Percentiles rank a stretch among this genome's conserved stretches.
phyloP scores from a whole-genome alignment of 1,284 basidiomycete species.

The Lentinula novae-zelandiae region DNA sequence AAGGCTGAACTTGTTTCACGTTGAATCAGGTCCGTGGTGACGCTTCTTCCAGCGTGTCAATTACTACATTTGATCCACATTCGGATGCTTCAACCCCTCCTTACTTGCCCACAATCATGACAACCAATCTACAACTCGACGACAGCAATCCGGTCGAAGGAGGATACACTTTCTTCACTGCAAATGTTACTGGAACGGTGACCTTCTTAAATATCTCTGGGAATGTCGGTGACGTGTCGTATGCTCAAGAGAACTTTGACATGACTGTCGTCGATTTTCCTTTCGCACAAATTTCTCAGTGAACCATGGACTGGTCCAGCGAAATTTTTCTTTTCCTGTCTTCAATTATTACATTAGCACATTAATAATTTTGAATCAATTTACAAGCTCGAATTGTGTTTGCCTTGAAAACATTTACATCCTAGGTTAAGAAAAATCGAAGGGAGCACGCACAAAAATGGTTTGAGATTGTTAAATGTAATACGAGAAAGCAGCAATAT shows the following conservation, averaged over 20 bases:
- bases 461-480: no score
- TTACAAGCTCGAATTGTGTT: no score
- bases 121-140: background rate
- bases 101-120: background rate
- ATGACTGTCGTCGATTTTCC: background rate
- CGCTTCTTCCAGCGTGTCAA: background rate
- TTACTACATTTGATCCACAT: constrained; percentile 1
- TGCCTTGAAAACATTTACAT: no score
- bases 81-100: background rate
- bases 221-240: background rate
- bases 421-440: no score
- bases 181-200: background rate
- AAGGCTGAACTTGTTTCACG: background rate
- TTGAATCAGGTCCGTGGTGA: background rate
- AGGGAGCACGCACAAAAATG: no score
- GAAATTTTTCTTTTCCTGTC: no score
- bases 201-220: background rate
- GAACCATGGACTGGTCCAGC: no score
- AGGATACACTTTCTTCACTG: constrained; percentile 7
- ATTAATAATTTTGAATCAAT: no score
- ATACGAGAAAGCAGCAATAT: no score
- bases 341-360: no score
- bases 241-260: background rate
- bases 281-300: background rate
- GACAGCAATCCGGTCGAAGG: background rate